These are phyloP conservation scores for Cladosporium sp. DNA, from an alignment of 2,329 filamentous ascomycete genomes.

Conservation along the genomic window DNA sequence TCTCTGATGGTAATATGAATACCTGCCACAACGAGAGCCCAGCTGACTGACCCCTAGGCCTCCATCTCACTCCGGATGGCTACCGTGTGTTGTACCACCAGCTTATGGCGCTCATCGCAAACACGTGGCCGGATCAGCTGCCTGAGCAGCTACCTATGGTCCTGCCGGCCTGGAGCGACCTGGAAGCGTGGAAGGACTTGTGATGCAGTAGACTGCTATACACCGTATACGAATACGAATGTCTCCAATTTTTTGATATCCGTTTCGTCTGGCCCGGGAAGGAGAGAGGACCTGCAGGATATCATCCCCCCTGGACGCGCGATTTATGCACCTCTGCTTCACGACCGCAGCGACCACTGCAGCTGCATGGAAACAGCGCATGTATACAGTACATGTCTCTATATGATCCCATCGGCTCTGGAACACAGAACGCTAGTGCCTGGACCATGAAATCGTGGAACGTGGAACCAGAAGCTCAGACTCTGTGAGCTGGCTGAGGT, in stretches of 20 bases:
- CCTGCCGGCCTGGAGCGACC: constrained; percentile 55
- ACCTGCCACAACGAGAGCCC: not conserved
- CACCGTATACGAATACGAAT: not conserved
- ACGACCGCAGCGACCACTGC: not conserved
- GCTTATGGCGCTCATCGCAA: constrained; percentile 52
- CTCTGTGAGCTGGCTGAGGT: not conserved
- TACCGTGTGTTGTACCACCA: constrained; percentile 58
- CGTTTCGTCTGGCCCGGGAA: not conserved
- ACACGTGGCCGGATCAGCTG: constrained; percentile 55
- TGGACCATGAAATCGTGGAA: no score
- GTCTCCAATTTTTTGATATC: not conserved
- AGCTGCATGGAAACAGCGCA: not conserved
- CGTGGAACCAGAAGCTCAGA: no score
- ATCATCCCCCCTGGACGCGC: not conserved
- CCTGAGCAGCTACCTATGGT: constrained; percentile 54
- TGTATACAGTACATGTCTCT: not conserved
- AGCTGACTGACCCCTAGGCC: constrained; percentile 30
- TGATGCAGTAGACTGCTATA: not conserved
- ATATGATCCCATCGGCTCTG: not conserved
- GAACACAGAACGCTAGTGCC: not conserved
- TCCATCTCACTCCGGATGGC: constrained; percentile 59
- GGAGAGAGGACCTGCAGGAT: not conserved
- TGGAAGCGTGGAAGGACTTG: constrained; percentile 26
- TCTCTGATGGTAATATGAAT: constrained; percentile 51
- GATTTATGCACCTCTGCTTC: not conserved